phyloP scores from a whole-genome alignment of 768 basidiomycete genomes.

The Auricularia auricula-judae region DNA sequence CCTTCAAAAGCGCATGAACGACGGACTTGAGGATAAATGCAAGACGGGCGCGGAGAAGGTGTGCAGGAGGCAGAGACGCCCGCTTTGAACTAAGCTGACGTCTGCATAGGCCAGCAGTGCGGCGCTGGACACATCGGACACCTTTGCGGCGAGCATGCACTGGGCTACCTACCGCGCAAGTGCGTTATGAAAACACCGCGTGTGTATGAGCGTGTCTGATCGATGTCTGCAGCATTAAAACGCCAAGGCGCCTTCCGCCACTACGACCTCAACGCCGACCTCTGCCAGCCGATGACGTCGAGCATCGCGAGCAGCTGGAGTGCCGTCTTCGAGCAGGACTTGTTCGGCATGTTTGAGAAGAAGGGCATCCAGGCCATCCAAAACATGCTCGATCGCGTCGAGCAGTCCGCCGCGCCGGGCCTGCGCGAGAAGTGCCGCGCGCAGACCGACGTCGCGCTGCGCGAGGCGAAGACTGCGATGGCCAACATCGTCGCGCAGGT shows the following conservation, averaged over 20 bases:
- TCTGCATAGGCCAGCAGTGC: conserved; percentile 24
- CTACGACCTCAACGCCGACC: conserved; percentile 49
- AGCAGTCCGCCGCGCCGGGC: conserved; percentile 37
- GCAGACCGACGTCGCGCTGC: conserved; percentile 40
- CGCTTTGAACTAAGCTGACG: too few species aligned
- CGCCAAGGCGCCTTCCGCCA: conserved; percentile 41
- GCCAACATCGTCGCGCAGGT: conserved; percentile 37
- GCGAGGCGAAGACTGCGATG: conserved; percentile 41
- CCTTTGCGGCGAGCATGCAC: conserved; percentile 44
- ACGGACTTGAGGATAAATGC: conserved; percentile 51
- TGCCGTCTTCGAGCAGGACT: conserved; percentile 47
- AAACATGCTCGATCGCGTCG: conserved; percentile 38
- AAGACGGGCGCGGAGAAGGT: conserved; percentile 10
- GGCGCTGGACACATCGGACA: conserved; percentile 37
- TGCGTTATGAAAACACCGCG: conserved; percentile 18
- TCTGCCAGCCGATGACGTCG: conserved; percentile 45
- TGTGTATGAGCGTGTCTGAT: conserved; percentile 10
- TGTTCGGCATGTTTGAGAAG: conserved; percentile 38
- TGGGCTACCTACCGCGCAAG: conserved; percentile 51
- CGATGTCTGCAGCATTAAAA: conserved; percentile 27
- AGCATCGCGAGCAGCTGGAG: conserved; percentile 48
- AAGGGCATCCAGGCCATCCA: conserved; percentile 27
- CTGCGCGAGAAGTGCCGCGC: conserved; percentile 40
- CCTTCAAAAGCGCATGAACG: conserved; percentile 38
- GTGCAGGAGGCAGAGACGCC: too few species aligned